Evolutionary conservation across 306 rosid genomes (phyloP), one percentile per base, ranked within the genome.

Genomic region (Phaseolus lunatus): DNA sequence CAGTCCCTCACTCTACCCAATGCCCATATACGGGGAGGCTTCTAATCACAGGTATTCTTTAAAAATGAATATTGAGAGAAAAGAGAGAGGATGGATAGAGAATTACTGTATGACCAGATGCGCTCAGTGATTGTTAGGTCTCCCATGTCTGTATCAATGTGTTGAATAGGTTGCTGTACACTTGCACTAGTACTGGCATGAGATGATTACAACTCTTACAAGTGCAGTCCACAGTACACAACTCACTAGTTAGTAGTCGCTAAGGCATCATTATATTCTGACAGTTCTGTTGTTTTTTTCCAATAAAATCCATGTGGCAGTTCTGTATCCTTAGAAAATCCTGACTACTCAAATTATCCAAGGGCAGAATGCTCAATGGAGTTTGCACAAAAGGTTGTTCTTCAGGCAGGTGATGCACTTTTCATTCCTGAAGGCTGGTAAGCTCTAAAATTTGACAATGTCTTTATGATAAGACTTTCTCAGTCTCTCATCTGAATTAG

Each of bases 401-500:
- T 95, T 78, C 86, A 85, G 67, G 93, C 91, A 37, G 99, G 99
- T 37, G 97, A 95, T 72, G 96, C 97, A 69, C 89, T 95, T 82
- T 95, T 90, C 84, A 91, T 95, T 84, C 99, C 99, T 26, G 97
- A 92, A 92, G 99, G 99, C 85, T 92, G 97, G 99, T 92, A 83
- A 86, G 92, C 26, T 81, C 77, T 67, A 29, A 59, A 59, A 29
- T 78, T 77, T 75, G 64, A 31, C 64, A 44, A 37, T 26, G 37
- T 78, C 49, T 76, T 71, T 72, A 35, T 71, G 74, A 75, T 77
- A 73, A 64, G 71, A 66, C 67, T 67, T 84, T 58, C 59, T 39
- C 1, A 33, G 47, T 72, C 24, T 48, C 1, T 76, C 15, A 56
- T 74, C 65, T 56, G 16, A 77, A 72, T 23, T 5, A 22, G 61